Percentiles rank a stretch among this genome's conserved stretches.
Conservation (phyloP, 805 yeast species). For the Saccharomyces jurei region DNA sequence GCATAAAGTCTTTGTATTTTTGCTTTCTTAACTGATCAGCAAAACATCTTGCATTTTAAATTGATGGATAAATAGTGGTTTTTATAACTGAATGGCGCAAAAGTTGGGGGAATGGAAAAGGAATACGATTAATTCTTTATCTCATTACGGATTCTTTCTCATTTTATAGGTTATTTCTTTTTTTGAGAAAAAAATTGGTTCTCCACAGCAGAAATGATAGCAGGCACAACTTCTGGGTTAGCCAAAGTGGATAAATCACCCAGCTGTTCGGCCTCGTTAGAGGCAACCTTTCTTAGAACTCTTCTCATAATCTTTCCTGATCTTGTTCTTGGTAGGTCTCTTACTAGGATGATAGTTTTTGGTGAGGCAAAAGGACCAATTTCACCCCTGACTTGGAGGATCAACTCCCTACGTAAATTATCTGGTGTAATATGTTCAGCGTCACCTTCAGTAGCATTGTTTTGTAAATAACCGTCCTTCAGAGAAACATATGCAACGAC, state of each 20-base stretch:
- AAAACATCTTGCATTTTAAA: not conserved
- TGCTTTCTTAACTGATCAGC: not conserved
- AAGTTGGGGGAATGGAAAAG: not conserved
- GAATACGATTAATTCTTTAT: not conserved
- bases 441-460: constrained; percentile 22
- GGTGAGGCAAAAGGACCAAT: constrained; percentile 69
- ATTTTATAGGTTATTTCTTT: constrained; percentile 8
- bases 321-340: constrained; percentile 90
- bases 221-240: constrained; percentile 76
- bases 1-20: constrained; percentile 1
- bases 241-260: constrained; percentile 85
- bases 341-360: constrained; percentile 53
- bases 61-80: not conserved
- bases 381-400: constrained; percentile 82
- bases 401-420: constrained; percentile 61
- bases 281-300: constrained; percentile 78
- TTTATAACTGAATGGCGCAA: not conserved
- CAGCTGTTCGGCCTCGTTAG: constrained; percentile 80
- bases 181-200: constrained; percentile 27
- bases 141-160: not conserved
- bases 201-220: constrained; percentile 62
- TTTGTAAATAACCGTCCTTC: constrained; percentile 37
- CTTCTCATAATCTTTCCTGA: constrained; percentile 97
- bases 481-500: constrained; percentile 86
- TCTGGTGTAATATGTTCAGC: constrained; percentile 17